These are phyloP conservation scores for Quaeritorhiza haematococci DNA, from an alignment of 371 early-diverging fungal genomes.

Conservation along the genomic window DNA sequence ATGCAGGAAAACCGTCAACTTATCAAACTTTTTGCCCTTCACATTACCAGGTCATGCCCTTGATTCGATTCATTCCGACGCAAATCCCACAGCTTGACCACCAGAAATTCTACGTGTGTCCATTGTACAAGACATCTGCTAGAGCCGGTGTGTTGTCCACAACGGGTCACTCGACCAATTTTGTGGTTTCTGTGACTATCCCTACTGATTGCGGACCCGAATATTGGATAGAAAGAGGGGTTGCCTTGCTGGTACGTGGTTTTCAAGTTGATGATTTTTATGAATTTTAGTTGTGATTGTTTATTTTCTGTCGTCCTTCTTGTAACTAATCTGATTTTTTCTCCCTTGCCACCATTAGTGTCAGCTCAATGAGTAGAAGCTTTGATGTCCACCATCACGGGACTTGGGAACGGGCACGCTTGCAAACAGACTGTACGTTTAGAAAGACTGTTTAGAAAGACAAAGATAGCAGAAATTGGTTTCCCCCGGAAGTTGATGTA, in stretches of 20 bases:
- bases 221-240: constrained; percentile 52
- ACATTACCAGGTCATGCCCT: constrained; percentile 39
- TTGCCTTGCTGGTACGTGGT: constrained; percentile 38
- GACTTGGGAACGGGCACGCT: too few relatives aligned
- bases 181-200: constrained; percentile 39
- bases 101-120: constrained; percentile 35
- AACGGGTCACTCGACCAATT: constrained; percentile 56
- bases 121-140: constrained; percentile 52
- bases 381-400: too few relatives aligned
- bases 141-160: constrained; percentile 50
- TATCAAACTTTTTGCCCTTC: background rate
- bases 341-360: constrained; percentile 14
- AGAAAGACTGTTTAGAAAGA: too few relatives aligned
- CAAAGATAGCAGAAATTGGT: too few relatives aligned
- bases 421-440: too few relatives aligned
- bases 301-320: too few relatives aligned
- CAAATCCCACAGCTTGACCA: constrained; percentile 21
- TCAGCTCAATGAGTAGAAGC: constrained; percentile 21
- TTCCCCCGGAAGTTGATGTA: too few relatives aligned
- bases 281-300: background rate
- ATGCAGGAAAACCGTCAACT: background rate
- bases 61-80: constrained; percentile 46
- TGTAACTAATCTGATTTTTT: constrained; percentile 5
- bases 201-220: constrained; percentile 40
- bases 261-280: background rate